These are phyloP conservation scores for Harringtonia aguacate DNA, from an alignment of 2,329 filamentous ascomycete genomes.

Conservation along the genomic window DNA sequence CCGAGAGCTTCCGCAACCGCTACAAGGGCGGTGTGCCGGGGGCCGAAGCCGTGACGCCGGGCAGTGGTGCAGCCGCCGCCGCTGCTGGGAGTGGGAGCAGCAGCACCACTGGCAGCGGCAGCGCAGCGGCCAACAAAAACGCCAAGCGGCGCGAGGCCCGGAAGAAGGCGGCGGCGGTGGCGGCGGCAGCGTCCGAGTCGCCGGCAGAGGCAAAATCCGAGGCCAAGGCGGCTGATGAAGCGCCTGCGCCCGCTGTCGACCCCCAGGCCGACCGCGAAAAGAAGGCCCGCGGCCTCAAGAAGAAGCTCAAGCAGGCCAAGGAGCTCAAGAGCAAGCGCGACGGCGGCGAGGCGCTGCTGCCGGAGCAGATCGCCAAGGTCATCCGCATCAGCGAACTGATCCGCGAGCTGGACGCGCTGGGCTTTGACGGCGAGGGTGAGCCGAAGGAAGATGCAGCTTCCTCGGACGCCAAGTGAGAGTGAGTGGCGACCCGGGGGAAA, in stretches of 20 bases:
- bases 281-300: constrained; percentile 81
- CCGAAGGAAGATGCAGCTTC: constrained; percentile 19
- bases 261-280: constrained; percentile 73
- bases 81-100: constrained; percentile 15
- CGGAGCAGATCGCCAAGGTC: constrained; percentile 94
- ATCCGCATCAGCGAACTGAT: constrained; percentile 94
- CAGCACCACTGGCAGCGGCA: no score
- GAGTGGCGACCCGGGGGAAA: background rate
- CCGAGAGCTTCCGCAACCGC: constrained; percentile 73
- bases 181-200: constrained; percentile 30
- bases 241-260: constrained; percentile 17
- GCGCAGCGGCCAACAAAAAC: constrained; percentile 65
- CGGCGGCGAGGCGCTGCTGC: constrained; percentile 68
- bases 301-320: constrained; percentile 89
- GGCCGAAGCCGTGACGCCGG: constrained; percentile 47
- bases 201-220: constrained; percentile 31
- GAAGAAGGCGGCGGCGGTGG: constrained; percentile 10
- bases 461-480: background rate
- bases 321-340: constrained; percentile 90
- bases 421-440: constrained; percentile 72
- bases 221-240: constrained; percentile 49
- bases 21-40: constrained; percentile 64
- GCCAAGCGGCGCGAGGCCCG: constrained; percentile 69
- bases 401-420: constrained; percentile 73
- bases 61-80: constrained; percentile 23